Conservation (phyloP, 2,329 filamentous ascomycete genomes). For the Diaporthe velutina region DNA sequence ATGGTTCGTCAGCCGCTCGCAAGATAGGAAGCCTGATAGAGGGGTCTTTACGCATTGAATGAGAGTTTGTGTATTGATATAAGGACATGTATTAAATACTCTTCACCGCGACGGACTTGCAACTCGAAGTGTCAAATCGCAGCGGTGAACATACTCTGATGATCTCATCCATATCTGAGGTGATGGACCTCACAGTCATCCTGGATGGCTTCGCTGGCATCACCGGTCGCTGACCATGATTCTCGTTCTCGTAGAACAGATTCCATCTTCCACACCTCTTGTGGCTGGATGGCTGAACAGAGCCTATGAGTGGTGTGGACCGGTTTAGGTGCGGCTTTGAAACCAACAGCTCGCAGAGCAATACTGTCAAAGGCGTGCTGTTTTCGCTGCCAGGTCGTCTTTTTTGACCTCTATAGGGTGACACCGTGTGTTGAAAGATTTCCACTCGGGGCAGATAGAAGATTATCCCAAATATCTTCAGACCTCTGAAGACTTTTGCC, state of each 20-base stretch:
- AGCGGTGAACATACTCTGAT: slow-evolving; percentile 8
- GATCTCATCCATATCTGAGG: neutral
- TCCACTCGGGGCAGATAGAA: neutral
- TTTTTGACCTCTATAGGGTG: neutral
- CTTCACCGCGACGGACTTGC: neutral
- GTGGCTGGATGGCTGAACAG: neutral
- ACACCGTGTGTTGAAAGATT: neutral
- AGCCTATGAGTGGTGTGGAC: neutral
- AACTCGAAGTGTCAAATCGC: neutral
- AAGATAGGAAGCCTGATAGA: neutral
- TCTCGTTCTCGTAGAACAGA: neutral
- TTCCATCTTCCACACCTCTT: too few relatives aligned
- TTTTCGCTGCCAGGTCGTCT: neutral
- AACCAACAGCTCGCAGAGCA: neutral
- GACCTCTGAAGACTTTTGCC: neutral
- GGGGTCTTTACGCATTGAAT: neutral
- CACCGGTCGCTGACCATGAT: too few relatives aligned
- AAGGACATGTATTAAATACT: neutral
- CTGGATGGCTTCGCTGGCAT: neutral
- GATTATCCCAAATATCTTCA: neutral
- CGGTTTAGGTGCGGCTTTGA: neutral
- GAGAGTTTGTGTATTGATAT: neutral
- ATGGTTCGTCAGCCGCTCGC: neutral
- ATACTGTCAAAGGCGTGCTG: neutral
- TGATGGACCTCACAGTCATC: neutral